These are phyloP conservation scores for Graphiopsis chlorocephala DNA, from an alignment of 2,329 filamentous ascomycete genomes.

Conservation along the genomic window DNA sequence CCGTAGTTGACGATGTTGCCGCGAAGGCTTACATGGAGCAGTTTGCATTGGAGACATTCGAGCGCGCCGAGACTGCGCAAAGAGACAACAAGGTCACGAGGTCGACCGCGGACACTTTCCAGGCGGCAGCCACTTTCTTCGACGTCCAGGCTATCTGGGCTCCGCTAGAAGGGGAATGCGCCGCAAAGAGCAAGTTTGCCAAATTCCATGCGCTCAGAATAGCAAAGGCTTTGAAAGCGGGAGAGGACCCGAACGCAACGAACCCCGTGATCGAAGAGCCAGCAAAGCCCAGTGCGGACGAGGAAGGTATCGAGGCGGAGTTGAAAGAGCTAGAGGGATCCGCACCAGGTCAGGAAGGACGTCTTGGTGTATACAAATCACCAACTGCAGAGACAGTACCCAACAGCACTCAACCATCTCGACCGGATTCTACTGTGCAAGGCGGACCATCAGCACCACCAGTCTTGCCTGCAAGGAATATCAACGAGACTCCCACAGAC, in stretches of 20 bases:
- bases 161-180: slow-evolving; percentile 67
- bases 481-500: slow-evolving; percentile 3
- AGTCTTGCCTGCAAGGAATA: slow-evolving; percentile 42
- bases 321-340: slow-evolving; percentile 26
- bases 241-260: slow-evolving; percentile 85
- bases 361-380: slow-evolving; percentile 36
- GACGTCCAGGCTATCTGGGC: slow-evolving; percentile 86
- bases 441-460: slow-evolving; percentile 37
- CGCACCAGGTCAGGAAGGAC: slow-evolving; percentile 9
- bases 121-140: slow-evolving; percentile 88
- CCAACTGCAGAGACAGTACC: slow-evolving; percentile 60
- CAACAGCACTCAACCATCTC: slow-evolving; percentile 52
- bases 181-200: slow-evolving; percentile 89
- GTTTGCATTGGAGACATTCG: slow-evolving; percentile 86
- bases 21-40: slow-evolving; percentile 92
- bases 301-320: slow-evolving; percentile 30
- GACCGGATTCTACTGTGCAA: slow-evolving; percentile 26
- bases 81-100: slow-evolving; percentile 63
- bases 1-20: slow-evolving; percentile 78
- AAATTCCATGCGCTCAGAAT: slow-evolving; percentile 95
- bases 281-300: slow-evolving; percentile 17
- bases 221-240: slow-evolving; percentile 83
- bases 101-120: slow-evolving; percentile 90
- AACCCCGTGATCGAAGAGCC: slow-evolving; percentile 67
- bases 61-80: slow-evolving; percentile 77